Evolutionary conservation across 2,329 filamentous ascomycete species (phyloP), one percentile per base, ranked within the genome.

Genomic region (Aspergillus flavus): DNA sequence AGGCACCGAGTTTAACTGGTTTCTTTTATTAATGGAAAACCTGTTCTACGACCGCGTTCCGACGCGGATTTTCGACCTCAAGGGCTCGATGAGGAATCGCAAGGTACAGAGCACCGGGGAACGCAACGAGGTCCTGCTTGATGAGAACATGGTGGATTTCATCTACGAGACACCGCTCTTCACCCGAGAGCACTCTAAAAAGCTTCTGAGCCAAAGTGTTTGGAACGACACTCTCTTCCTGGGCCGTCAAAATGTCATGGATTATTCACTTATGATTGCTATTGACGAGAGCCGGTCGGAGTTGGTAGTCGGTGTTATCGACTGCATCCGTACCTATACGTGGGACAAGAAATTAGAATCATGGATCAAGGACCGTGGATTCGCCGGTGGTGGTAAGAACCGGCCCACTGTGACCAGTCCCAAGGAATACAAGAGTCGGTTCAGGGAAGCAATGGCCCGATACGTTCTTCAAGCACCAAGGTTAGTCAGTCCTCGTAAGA

Each of bases 341-440:
- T 99, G 95, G 93, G 95, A 99, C 82, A 99, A 99, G 84, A 97
- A 97, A 76, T 86, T 99, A n/a, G 95, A 99, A 81, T 95, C 91
- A 60, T 99, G 95, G 95, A 97, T 99, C 85, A 99, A 99, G 79
- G 94, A 98, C 74, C 91, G 94, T 45, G 95, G 92, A 0, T 93
- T 94, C 72, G 91, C 89, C 62, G 89, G 89, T 34, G 88, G 91
- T 62, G 92, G 96, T 72, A 89, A 89, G 78, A 90, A 89, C 70
- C 87, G 93, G 65, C 96, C 96, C 10, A 99, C 95, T 0, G 95
- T 99, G 57, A 99, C 95, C 12, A 96, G 92, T 78, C 96, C 95
- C 2, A 96, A 95, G 80, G 95, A 99, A 80, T 99, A 99, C 78
- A 96, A 97, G 79, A 94, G 91, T 70, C 89, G 95, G 6, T 99